A percentile compares a stretch with the other conserved stretches of the same genome.
Evolutionary conservation across 306 rosid genomes (phyloP).

Genomic region (Begonia loranthoides): DNA sequence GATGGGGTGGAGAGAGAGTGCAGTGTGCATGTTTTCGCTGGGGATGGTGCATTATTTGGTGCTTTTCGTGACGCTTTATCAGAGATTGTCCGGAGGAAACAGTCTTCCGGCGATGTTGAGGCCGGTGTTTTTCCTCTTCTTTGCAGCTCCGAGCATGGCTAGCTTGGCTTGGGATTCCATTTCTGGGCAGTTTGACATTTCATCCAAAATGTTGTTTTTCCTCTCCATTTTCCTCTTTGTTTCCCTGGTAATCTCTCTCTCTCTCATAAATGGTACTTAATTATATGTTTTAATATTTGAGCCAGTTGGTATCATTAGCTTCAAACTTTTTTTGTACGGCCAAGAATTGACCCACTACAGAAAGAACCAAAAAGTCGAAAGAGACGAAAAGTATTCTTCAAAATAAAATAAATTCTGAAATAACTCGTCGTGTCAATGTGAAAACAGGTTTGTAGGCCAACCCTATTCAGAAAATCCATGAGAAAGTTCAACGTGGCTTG

Average conservation of each 20-base stretch:
- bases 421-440: no score
- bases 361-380: no score
- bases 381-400: no score
- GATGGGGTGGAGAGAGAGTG: conserved; percentile 12
- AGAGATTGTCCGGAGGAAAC: conserved; percentile 4
- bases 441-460: no score
- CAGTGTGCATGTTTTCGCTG: conserved; percentile 8
- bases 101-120: conserved; percentile 10
- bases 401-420: no score
- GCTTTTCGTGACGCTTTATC: conserved; percentile 14
- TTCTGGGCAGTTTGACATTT: conserved; percentile 4
- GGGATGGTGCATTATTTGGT: conserved; percentile 16
- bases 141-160: conserved; percentile 13
- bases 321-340: no score
- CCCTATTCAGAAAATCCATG: background rate
- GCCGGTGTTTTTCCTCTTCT: conserved; percentile 12
- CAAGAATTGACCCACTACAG: no score
- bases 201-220: conserved; percentile 13
- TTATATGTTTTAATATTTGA: no score
- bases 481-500: background rate
- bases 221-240: conserved; percentile 8
- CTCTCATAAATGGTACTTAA: no score
- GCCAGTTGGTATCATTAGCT: no score
- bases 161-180: conserved; percentile 13
- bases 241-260: conserved; percentile 4